phyloP scores from a whole-genome alignment of 2,329 filamentous ascomycete species.

The Aspergillus luchuensis region DNA sequence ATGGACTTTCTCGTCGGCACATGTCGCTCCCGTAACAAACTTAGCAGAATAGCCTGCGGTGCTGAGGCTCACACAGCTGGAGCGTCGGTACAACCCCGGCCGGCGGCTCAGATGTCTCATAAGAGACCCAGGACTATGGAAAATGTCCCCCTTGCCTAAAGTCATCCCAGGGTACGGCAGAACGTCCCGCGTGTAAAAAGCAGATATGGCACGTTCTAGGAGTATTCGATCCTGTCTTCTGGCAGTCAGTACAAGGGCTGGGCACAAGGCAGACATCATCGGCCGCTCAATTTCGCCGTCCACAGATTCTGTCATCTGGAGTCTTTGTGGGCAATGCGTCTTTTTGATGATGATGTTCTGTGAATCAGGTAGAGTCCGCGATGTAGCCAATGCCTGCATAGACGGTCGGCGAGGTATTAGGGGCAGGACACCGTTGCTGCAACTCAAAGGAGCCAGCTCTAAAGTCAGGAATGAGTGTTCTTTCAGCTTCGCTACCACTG shows the following conservation, averaged over 20 bases:
- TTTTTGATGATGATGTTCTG: slow-evolving; percentile 85
- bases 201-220: slow-evolving; percentile 71
- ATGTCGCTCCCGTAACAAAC: neutral
- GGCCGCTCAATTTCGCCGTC: slow-evolving; percentile 70
- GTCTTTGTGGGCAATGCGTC: slow-evolving; percentile 68
- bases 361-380: slow-evolving; percentile 67
- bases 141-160: slow-evolving; percentile 65
- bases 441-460: slow-evolving; percentile 72
- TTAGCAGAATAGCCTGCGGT: neutral
- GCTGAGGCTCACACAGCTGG: slow-evolving; percentile 54
- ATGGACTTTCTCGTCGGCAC: neutral
- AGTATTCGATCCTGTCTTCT: slow-evolving; percentile 73
- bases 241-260: slow-evolving; percentile 71
- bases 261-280: slow-evolving; percentile 72
- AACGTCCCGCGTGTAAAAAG: slow-evolving; percentile 81
- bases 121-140: slow-evolving; percentile 74
- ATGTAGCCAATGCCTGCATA: slow-evolving; percentile 74
- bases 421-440: slow-evolving; percentile 72
- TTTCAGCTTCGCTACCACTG: slow-evolving; percentile 34
- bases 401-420: slow-evolving; percentile 61
- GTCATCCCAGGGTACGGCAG: slow-evolving; percentile 84
- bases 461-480: slow-evolving; percentile 55
- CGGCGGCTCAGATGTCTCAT: slow-evolving; percentile 85
- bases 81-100: slow-evolving; percentile 72
- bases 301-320: slow-evolving; percentile 48